These are phyloP conservation scores for Metarhizium robertsii DNA, from an alignment of 2,329 filamentous ascomycete genomes.

Conservation along the genomic window DNA sequence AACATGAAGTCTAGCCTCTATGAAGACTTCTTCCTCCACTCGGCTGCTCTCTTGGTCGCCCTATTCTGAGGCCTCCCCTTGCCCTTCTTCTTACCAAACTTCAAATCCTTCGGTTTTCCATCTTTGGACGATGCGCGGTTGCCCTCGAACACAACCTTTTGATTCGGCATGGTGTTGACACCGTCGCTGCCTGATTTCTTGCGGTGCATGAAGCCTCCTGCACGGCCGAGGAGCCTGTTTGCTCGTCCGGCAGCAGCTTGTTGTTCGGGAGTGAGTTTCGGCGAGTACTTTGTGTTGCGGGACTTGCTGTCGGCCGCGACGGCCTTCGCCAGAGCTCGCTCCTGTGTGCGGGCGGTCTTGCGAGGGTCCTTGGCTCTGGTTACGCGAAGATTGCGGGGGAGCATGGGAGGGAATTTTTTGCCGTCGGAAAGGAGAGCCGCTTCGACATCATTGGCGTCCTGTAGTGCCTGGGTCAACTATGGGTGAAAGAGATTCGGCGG, in stretches of 20 bases:
- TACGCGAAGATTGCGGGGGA: conserved; percentile 82
- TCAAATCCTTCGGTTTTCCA: conserved; percentile 50
- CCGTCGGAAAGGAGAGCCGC: conserved; percentile 79
- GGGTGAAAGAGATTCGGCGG: background rate
- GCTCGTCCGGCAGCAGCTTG: conserved; percentile 66
- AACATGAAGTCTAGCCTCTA: background rate
- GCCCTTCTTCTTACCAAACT: conserved; percentile 38
- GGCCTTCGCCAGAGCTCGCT: conserved; percentile 20
- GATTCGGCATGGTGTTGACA: conserved; percentile 36
- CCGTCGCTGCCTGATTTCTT: conserved; percentile 16
- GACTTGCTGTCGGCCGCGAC: conserved; percentile 27
- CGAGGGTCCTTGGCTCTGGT: conserved; percentile 70
- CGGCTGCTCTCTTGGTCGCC: conserved; percentile 28
- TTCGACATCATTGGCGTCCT: conserved; percentile 81
- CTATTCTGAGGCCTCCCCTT: conserved; percentile 33
- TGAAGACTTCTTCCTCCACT: conserved; percentile 34
- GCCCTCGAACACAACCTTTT: conserved; percentile 73
- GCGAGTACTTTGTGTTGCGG: conserved; percentile 48
- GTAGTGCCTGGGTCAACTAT: background rate
- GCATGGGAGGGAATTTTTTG: conserved; percentile 88
- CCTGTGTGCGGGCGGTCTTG: conserved; percentile 43
- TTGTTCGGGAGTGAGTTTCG: conserved; percentile 61
- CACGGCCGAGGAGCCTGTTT: conserved; percentile 62
- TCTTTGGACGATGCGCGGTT: conserved; percentile 61
- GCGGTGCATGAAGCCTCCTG: conserved; percentile 45